Base-by-base conservation (phyloP, 2,329 filamentous ascomycete genomes). In the Xylaria sp. region DNA sequence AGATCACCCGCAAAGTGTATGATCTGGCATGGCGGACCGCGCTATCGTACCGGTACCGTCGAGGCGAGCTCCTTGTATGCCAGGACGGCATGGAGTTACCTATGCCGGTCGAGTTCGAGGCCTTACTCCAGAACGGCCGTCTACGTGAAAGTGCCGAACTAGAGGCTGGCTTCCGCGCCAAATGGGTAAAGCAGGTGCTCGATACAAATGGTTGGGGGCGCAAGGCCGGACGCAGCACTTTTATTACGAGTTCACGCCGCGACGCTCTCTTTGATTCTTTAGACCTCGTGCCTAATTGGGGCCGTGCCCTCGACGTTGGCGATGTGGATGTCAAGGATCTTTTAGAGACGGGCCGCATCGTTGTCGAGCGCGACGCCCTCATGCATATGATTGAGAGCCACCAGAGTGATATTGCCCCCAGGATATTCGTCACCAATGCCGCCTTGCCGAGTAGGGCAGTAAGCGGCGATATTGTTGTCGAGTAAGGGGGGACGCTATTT, bases 271-370 rank as follows among this genome's bases (percentile, higher is more conserved):
- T 89, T 72, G 85, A 85, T 43, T 90, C 90, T 39, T 83, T 97
- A 77, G 85, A 87, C 60, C 82, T 87, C 67, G 81, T 90, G 69
- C 87, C 86, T 9, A 83, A 87, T 75, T 87, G 94, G 69, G 93
- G 92, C 23, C 87, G 89, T 64, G 90, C 91, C 9, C 83, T 94
- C 73, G 86, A 88, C 65, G 84, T 91, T 67, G 83, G 86, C n/a
- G 91, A 97, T 70, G 93, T 99, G 41, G 96, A 98, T 81, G 93
- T 99, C 70, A 99, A 98, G 87, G 93, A 98, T 79, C 81, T 99
- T 71, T 82, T 99, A 72, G 93, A 96, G 83, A 90, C 91, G 62
- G 92, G 92, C 62, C 89, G 94, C 76, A 83, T 99, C 68, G 90
- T 99, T 68, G 89, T 99, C 75, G 96, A 99, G 86, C 89, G 91